Conservation (phyloP, 768 basidiomycete species). For the Lentinula detonsa region DNA sequence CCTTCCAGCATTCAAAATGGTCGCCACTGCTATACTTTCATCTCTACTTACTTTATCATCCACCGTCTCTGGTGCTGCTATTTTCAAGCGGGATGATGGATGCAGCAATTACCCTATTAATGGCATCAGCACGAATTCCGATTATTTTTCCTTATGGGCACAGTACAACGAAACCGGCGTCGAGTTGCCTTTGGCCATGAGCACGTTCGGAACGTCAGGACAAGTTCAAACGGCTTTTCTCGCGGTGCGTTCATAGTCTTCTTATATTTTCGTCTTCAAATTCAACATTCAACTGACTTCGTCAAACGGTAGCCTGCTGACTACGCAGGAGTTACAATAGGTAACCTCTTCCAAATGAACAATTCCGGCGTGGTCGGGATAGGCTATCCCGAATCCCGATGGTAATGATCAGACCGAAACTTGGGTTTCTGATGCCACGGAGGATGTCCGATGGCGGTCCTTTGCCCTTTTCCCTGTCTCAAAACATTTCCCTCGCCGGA, state of each 20-base stretch:
- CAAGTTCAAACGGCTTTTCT: neutral
- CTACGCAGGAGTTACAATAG: neutral
- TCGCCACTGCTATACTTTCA: neutral
- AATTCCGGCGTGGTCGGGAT: neutral
- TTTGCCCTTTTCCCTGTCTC: neutral
- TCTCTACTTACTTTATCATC: neutral
- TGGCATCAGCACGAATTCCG: neutral
- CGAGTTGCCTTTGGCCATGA: slow-evolving; percentile 2
- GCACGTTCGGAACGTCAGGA: neutral
- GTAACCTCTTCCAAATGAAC: neutral
- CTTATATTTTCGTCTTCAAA: too few species aligned
- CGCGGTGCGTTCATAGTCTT: neutral
- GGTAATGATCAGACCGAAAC: neutral
- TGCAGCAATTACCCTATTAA: neutral
- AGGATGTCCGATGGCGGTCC: neutral
- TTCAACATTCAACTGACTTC: neutral
- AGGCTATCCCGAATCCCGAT: neutral
- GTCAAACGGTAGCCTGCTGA: neutral
- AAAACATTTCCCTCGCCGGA: neutral
- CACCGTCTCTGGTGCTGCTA: neutral
- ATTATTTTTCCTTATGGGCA: neutral
- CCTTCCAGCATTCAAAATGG: neutral
- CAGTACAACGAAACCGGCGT: neutral
- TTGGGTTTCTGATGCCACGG: neutral
- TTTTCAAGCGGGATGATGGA: neutral